Evolutionary conservation across 257 asterid genomes (phyloP), one percentile per base, ranked within the genome.

Genomic region (Plectranthus barbatus): DNA sequence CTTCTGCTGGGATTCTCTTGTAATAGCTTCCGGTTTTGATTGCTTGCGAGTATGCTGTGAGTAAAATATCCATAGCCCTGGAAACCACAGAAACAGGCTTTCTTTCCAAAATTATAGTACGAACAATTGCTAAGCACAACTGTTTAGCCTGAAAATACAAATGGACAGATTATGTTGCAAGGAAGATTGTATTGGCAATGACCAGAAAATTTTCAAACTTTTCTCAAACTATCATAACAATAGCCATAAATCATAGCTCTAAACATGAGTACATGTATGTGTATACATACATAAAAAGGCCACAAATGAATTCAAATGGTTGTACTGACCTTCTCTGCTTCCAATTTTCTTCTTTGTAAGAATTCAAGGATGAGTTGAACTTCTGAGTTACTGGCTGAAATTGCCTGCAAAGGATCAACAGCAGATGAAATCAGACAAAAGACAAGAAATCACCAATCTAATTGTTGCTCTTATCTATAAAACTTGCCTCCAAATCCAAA

Each of bases 371-470:
- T 79, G 18, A 76, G 76, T 40, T 83, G 84, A 60, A 82, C 86
- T 63, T 92, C 99, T 31, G 99, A 89, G 81, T 88, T 77, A 81
- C 99, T 89, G 44, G 99, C 86, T 45, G 97, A 85, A 62, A 92
- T 82, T 52, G 96, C 93, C 98, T 92, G 96, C 74, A 64, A 64
- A 67, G 63, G 44, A 76, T 18, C 36, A 69, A 71, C 59, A 23
- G 77, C 24, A 61, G 48, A 61, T 45, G 21, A 6, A 57, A 20
- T 79, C 66, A 78, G 37, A 48, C 7, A 75, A 62, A 72, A 62
- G 41, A 67, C 23, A 65, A 58, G 21, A 60, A 20, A 55, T 17
- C 19, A 73, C 36, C 48, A 71, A n/a, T 69, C 23, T 42, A 64
- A 26, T 69, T 5, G 58, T 45, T 48, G 69, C 57, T 65, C 56